A percentile compares a stretch with the other conserved stretches of the same genome.
phyloP scores from a whole-genome alignment of 345 rosid genomes.

The Camelina sativa region DNA sequence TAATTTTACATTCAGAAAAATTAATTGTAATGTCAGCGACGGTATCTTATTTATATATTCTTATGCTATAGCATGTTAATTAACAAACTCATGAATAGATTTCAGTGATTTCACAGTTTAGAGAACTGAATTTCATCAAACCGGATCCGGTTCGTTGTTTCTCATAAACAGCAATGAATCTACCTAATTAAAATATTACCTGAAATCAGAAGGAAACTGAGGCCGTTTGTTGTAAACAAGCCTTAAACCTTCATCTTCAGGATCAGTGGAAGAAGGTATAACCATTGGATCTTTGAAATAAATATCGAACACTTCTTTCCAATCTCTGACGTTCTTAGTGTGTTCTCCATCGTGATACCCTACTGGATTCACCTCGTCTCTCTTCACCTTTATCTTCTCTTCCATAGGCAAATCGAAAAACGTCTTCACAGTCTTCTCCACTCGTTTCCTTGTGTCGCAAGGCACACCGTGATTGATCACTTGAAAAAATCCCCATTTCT shows the following conservation, averaged over 20 bases:
- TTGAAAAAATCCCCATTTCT: conserved; percentile 67
- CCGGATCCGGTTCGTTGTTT: background rate
- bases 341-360: conserved; percentile 73
- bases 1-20: background rate
- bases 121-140: background rate
- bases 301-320: conserved; percentile 71
- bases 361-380: conserved; percentile 54
- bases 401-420: conserved; percentile 58
- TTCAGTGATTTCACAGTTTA: background rate
- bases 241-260: conserved; percentile 46
- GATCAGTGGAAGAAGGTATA: conserved; percentile 54
- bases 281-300: conserved; percentile 54
- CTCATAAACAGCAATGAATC: background rate
- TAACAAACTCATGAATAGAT: background rate
- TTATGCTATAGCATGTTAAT: background rate
- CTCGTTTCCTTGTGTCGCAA: conserved; percentile 36
- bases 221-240: conserved; percentile 65
- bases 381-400: conserved; percentile 58
- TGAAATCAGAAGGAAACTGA: conserved; percentile 51
- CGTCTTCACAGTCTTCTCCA: conserved; percentile 42
- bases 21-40: background rate
- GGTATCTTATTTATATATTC: background rate
- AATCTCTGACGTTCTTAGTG: conserved; percentile 70
- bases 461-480: conserved; percentile 57
- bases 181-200: conserved; percentile 36